Base-by-base conservation (phyloP, 257 asterid genomes). In the Oldenlandia corymbosa region DNA sequence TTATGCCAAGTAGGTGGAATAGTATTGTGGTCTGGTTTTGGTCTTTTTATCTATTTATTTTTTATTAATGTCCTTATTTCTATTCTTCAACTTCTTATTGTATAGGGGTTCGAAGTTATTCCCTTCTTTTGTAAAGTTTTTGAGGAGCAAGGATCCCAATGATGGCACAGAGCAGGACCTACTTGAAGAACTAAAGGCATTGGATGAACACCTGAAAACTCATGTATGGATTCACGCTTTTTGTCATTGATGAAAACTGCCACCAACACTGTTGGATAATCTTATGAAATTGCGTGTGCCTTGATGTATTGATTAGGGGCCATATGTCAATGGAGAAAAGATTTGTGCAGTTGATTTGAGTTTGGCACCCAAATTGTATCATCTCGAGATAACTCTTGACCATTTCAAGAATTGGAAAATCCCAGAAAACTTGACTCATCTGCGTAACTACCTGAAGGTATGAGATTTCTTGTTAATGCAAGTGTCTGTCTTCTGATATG, bases 331-430 rank as follows among this genome's bases (percentile, higher is more conserved):
- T 67, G 96, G 92, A 58, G 81, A 68, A 59, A 82, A 72, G 31
- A 64, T 88, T 18, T 70, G 71, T 68, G 85, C 95, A 48, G 95
- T 76, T 71, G 96, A 88, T 79, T 63, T 88, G 80, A 80, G 79
- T 67, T 75, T 88, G 83, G 92, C 88, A 3, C 91, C 95, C 0
- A 87, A 85, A 71, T 81, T 90, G 48, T 81, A 79, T 84, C 94
- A 85, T 75, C 84, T 87, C 31, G 83, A 77, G 57, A 84, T 79
- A 58, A 77, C 83, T 71, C 94, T 90, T 52, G 90, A 79, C 30
- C 94, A 90, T 74, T 90, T 80, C 78, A 87, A 83, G 83, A 58
- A 73, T 24, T 90, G 95, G 94, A 66, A 76, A 66, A 43, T 90
- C 14, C 97, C 94, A 2, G 87, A 80, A 69, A 73, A 72, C 78